A percentile compares a stretch with the other conserved stretches of the same genome.
Evolutionary conservation across 2,329 filamentous ascomycete genomes (phyloP).

Genomic region (Diaporthe citri): DNA sequence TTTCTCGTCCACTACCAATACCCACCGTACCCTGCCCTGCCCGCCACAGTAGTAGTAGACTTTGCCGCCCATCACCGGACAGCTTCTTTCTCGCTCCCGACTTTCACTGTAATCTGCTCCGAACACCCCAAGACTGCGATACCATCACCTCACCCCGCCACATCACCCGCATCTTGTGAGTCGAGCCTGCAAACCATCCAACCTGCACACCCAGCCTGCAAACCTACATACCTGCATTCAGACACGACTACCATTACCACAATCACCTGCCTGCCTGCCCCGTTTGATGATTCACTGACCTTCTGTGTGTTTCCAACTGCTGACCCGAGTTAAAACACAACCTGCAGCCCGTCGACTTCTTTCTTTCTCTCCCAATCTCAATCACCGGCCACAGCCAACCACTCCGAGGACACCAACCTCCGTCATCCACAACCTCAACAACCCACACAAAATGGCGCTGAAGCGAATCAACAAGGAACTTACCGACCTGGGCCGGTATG

Average conservation of each 20-base stretch:
- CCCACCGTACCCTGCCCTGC: background rate
- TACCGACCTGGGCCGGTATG: constrained; percentile 89
- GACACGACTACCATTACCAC: background rate
- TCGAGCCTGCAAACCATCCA: constrained; percentile 11
- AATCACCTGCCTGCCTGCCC: background rate
- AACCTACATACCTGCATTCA: background rate
- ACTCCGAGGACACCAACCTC: constrained; percentile 36
- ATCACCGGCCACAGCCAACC: constrained; percentile 40
- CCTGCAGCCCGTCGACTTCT: constrained; percentile 31
- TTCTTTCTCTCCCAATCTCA: constrained; percentile 24
- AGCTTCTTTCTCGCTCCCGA: constrained; percentile 26
- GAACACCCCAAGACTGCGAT: constrained; percentile 7
- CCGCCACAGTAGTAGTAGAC: constrained; percentile 13
- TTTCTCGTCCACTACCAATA: constrained; percentile 26
- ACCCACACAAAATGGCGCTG: constrained; percentile 76
- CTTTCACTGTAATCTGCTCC: constrained; percentile 24
- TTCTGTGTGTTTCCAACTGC: constrained; percentile 43
- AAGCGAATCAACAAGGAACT: constrained; percentile 97
- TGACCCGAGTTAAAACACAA: constrained; percentile 37
- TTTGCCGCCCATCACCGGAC: constrained; percentile 10
- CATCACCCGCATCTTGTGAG: constrained; percentile 15
- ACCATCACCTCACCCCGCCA: constrained; percentile 28
- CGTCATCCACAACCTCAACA: constrained; percentile 45
- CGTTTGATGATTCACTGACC: constrained; percentile 43
- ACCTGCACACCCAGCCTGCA: constrained; percentile 1